Base-by-base conservation (phyloP, 768 basidiomycete species). In the Suillus decipiens region DNA sequence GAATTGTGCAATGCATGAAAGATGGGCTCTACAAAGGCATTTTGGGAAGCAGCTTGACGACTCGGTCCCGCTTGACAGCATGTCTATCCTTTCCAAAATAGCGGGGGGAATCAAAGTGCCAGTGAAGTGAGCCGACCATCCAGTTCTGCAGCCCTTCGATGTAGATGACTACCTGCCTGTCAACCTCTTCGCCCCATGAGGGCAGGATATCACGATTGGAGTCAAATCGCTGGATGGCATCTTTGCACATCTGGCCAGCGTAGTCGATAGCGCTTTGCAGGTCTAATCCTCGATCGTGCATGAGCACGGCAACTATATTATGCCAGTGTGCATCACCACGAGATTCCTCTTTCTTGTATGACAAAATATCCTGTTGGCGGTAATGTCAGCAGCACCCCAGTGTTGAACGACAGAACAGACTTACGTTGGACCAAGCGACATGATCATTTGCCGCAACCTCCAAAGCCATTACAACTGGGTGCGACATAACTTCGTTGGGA, bases 111-210 rank as follows among this genome's bases (percentile, higher is more conserved):
- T 83, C 81, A 74, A 89, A 89, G 71, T 86, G 87, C 89, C 89
- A 92, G 63, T 88, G 84, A 45, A 90, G 73, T 45, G 84, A 86
- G 76, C 87, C 89, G 34, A 88, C 83, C 66, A 89, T 88, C 89
- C 88, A 89, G 63, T 86, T 81, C 66, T 85, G 83, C 42, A 91
- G 71, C 17, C 88, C 87, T 48, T 80, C 73, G 43, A 90, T 78
- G 63, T 90, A 91, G 19, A 75, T 73, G 14, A 71, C 71, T 39
- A 89, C 87, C 72, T 86, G 84, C 19, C 72, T 73, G 69, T 90
- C 87, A 50, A 89, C 71, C 47, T 85, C 82, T 1, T 79, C 75
- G 5, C 83, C 84, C 87, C 88, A 89, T 1, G 84, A 84, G 11
- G 88, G 89, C 3, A 91, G 60, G 1, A 72, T 73, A 33, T 69